Evolutionary conservation across 805 yeast species (phyloP).

Genomic region (Huiozyma sinensis): DNA sequence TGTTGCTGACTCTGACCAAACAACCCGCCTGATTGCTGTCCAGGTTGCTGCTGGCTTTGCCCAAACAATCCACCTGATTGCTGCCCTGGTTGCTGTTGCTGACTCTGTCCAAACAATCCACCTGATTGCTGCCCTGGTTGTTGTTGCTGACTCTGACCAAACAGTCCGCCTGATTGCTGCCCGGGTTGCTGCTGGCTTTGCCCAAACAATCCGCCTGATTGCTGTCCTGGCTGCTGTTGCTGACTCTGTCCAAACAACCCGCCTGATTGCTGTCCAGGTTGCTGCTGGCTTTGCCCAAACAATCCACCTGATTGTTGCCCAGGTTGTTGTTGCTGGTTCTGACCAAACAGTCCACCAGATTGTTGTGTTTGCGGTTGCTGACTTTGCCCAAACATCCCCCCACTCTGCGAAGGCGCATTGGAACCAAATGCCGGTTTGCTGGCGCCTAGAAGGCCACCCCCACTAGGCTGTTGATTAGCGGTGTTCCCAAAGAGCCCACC

Average conservation of each 20-base stretch:
- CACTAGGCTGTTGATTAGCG: background rate
- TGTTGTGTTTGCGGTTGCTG: slow-evolving; percentile 5
- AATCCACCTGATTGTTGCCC: slow-evolving; percentile 3
- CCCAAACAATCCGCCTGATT: slow-evolving; percentile 19
- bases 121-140: background rate
- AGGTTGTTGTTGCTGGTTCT: slow-evolving; percentile 4
- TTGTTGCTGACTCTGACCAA: slow-evolving; percentile 15
- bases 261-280: slow-evolving; percentile 2
- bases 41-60: slow-evolving; percentile 3
- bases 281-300: slow-evolving; percentile 9
- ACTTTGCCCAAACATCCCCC: background rate
- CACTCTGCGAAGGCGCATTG: no score
- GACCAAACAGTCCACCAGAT: slow-evolving; percentile 7
- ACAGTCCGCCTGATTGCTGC: slow-evolving; percentile 11
- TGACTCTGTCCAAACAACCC: slow-evolving; percentile 9
- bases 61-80: background rate
- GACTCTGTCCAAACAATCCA: slow-evolving; percentile 8
- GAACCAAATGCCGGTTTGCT: no score
- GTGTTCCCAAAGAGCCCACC: slow-evolving; percentile 6
- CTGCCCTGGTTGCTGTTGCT: slow-evolving; percentile 2
- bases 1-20: slow-evolving; percentile 9
- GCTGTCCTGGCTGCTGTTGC: slow-evolving; percentile 3
- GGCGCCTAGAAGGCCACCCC: no score
- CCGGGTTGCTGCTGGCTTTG: slow-evolving; percentile 8
- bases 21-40: background rate